Evolutionary conservation across 2,329 filamentous ascomycete species (phyloP).

Genomic region (Cytospora schulzeri): DNA sequence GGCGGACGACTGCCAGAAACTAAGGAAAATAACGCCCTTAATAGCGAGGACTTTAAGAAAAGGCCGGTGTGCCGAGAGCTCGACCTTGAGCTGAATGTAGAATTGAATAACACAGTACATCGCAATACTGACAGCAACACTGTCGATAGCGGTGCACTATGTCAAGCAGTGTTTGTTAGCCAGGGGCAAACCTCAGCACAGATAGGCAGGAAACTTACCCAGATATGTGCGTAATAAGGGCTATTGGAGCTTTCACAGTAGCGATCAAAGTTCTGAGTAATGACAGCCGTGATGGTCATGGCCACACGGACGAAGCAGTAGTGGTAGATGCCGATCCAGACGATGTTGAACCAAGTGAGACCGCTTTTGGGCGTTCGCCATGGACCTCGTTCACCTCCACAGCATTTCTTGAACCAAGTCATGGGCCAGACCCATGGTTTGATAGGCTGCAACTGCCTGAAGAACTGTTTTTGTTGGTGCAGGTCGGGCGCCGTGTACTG

Average conservation of each 20-base stretch:
- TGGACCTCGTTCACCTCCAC: conserved; percentile 67
- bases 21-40: conserved; percentile 89
- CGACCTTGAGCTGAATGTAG: conserved; percentile 73
- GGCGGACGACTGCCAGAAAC: conserved; percentile 75
- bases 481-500: conserved; percentile 77
- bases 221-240: conserved; percentile 81
- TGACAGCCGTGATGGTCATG: conserved; percentile 77
- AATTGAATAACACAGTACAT: conserved; percentile 92
- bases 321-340: conserved; percentile 82
- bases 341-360: conserved; percentile 86
- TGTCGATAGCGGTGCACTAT: conserved; percentile 69
- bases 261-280: conserved; percentile 66
- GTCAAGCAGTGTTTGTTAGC: conserved; percentile 18
- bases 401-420: conserved; percentile 69
- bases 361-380: conserved; percentile 79
- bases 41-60: conserved; percentile 84
- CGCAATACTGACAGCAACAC: conserved; percentile 72
- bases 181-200: not conserved
- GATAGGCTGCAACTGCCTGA: conserved; percentile 65
- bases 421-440: conserved; percentile 77
- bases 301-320: conserved; percentile 81
- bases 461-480: conserved; percentile 81
- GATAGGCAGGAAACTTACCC: conserved; percentile 56
- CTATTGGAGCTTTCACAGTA: conserved; percentile 81
- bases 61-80: conserved; percentile 69